Percentiles rank a stretch among this genome's conserved stretches.
Conservation (phyloP, 306 rosid genomes). For the Canavalia ensiformis region DNA sequence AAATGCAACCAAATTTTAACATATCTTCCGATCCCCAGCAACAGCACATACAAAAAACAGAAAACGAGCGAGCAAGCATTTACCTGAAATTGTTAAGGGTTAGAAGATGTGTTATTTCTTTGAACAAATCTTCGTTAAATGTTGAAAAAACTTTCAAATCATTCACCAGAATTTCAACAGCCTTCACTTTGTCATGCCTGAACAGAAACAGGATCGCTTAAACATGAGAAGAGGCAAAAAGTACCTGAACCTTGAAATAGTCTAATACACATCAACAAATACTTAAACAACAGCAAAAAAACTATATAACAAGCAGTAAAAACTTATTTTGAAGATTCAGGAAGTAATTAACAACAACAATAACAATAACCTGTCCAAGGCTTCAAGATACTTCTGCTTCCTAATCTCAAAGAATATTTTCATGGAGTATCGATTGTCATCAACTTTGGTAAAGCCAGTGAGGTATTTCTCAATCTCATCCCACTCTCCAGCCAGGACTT, state of each 20-base stretch:
- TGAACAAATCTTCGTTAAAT: constrained; percentile 70
- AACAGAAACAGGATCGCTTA: constrained; percentile 25
- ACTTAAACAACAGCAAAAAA: constrained; percentile 2
- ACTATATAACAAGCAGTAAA: background rate
- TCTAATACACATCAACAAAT: constrained; percentile 5
- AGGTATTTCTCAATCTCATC: constrained; percentile 81
- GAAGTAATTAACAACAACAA: background rate
- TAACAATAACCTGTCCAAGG: constrained; percentile 68
- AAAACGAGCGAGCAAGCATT: constrained; percentile 8
- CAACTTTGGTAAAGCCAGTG: constrained; percentile 69
- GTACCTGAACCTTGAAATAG: constrained; percentile 14
- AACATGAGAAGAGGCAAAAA: constrained; percentile 13
- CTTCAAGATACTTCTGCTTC: constrained; percentile 91
- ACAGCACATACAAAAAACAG: background rate
- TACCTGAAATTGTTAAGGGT: constrained; percentile 83
- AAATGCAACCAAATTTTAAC: constrained; percentile 3
- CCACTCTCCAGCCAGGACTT: constrained; percentile 76
- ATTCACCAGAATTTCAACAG: constrained; percentile 71
- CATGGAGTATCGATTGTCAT: constrained; percentile 78
- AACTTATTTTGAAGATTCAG: constrained; percentile 19
- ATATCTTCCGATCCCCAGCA: background rate
- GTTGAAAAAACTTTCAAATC: constrained; percentile 77
- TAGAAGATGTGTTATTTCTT: constrained; percentile 79
- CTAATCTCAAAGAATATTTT: constrained; percentile 77
- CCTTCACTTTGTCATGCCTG: constrained; percentile 68